These are phyloP conservation scores for Dorcoceras hygrometricum DNA, from an alignment of 257 asterid species.

Conservation along the genomic window DNA sequence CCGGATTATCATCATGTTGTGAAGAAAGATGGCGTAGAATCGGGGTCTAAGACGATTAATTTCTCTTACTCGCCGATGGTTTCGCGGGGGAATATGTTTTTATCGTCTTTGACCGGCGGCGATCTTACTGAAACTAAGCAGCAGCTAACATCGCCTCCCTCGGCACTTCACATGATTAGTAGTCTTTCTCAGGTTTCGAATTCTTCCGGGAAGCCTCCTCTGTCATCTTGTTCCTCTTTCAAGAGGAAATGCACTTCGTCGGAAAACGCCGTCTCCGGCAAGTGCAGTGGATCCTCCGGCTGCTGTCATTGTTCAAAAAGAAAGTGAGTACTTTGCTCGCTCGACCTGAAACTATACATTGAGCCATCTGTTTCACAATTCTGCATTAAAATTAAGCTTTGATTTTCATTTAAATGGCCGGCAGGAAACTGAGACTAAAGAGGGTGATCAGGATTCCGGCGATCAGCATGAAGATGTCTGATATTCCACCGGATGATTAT, in stretches of 20 bases:
- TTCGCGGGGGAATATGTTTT: slow-evolving; percentile 50
- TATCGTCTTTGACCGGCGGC: slow-evolving; percentile 58
- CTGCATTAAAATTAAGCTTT: not conserved
- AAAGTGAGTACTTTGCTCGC: slow-evolving; percentile 37
- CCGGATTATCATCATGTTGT: slow-evolving; percentile 25
- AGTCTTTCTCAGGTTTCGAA: slow-evolving; percentile 48
- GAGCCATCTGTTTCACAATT: not conserved
- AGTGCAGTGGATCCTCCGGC: slow-evolving; percentile 74
- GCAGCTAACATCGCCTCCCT: slow-evolving; percentile 35
- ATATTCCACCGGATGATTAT: slow-evolving; percentile 93
- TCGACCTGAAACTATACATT: not conserved
- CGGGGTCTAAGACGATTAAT: slow-evolving; percentile 50
- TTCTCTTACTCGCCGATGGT: slow-evolving; percentile 52
- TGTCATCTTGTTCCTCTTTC: slow-evolving; percentile 57
- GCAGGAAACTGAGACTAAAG: slow-evolving; percentile 62
- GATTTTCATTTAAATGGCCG: slow-evolving; percentile 31
- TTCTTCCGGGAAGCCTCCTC: slow-evolving; percentile 72
- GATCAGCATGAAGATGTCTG: slow-evolving; percentile 87
- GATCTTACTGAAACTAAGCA: slow-evolving; percentile 42
- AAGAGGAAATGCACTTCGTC: slow-evolving; percentile 72
- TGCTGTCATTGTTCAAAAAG: slow-evolving; percentile 88
- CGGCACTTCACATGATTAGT: slow-evolving; percentile 45
- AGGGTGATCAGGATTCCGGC: slow-evolving; percentile 82
- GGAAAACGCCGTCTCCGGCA: slow-evolving; percentile 63
- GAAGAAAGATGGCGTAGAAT: slow-evolving; percentile 23